phyloP scores from a whole-genome alignment of 2,329 filamentous ascomycete species.

The Fusarium virguliforme region DNA sequence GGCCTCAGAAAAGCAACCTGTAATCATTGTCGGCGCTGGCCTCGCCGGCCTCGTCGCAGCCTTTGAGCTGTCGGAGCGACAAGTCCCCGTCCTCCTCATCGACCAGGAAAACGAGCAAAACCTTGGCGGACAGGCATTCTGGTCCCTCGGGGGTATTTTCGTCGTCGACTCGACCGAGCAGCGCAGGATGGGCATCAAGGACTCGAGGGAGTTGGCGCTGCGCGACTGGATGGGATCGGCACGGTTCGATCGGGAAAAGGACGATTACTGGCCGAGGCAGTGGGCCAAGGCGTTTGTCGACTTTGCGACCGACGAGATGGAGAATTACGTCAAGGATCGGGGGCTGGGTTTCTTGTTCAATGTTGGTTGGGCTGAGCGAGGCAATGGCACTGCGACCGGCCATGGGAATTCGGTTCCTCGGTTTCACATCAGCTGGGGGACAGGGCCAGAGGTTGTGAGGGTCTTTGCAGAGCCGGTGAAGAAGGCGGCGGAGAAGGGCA shows the following conservation, averaged over 20 bases:
- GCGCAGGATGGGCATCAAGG: conserved; percentile 71
- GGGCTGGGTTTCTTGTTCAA: conserved; percentile 69
- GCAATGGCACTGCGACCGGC: conserved; percentile 68
- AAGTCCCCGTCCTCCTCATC: conserved; percentile 67
- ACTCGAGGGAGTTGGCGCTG: conserved; percentile 71
- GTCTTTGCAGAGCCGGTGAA: conserved; percentile 71
- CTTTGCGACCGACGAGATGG: conserved; percentile 73
- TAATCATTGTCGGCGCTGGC: conserved; percentile 71
- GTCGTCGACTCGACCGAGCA: conserved; percentile 72
- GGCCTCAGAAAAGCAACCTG: conserved; percentile 54
- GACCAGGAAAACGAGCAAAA: conserved; percentile 73
- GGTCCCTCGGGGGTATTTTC: conserved; percentile 75
- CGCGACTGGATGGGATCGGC: conserved; percentile 73
- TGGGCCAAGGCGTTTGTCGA: conserved; percentile 78
- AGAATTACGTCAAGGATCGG: conserved; percentile 68
- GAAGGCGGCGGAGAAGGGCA: conserved; percentile 66
- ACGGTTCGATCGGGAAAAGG: conserved; percentile 69
- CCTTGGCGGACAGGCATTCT: conserved; percentile 75
- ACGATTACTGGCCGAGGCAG: conserved; percentile 71
- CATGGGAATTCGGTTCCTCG: conserved; percentile 75
- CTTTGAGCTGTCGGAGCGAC: conserved; percentile 68
- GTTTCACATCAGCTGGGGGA: conserved; percentile 76
- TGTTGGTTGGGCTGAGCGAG: conserved; percentile 75
- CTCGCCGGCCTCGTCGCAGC: conserved; percentile 74
- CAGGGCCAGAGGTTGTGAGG: conserved; percentile 72